Evolutionary conservation across 2,329 filamentous ascomycete genomes (phyloP).

Genomic region (Sclerotinia nivalis): DNA sequence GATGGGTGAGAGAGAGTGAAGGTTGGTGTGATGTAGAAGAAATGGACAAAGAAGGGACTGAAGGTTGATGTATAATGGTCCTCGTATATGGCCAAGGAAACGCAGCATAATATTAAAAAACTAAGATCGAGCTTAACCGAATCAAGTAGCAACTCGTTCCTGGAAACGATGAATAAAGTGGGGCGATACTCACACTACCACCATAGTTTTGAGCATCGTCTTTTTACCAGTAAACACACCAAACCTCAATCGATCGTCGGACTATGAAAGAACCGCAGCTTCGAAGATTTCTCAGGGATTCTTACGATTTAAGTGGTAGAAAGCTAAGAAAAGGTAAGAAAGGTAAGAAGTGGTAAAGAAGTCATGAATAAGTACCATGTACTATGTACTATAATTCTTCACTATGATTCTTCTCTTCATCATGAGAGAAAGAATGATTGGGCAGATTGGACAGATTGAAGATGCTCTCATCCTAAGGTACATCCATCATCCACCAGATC

Average conservation of each 20-base stretch:
- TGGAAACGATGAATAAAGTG: neutral
- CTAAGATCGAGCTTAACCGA: neutral
- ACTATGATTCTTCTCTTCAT: too few relatives aligned
- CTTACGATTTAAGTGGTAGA: neutral
- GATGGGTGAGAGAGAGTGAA: neutral
- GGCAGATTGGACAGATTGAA: too few relatives aligned
- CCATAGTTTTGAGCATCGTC: neutral
- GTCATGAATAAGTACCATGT: neutral
- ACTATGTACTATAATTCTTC: too few relatives aligned
- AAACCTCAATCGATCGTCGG: neutral
- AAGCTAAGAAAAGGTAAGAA: neutral
- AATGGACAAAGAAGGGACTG: neutral
- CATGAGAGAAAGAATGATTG: neutral
- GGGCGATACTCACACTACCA: slow-evolving; percentile 3
- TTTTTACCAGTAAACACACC: slow-evolving; percentile 1
- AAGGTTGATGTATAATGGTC: neutral
- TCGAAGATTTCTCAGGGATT: neutral
- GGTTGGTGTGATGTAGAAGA: neutral
- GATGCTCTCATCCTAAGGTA: neutral
- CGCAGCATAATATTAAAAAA: neutral
- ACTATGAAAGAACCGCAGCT: neutral
- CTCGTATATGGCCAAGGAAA: neutral
- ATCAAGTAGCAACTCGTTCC: neutral
- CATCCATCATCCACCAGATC: neutral
- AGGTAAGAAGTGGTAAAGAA: neutral